Evolutionary conservation across 495 filamentous ascomycete species (phyloP), one percentile per base, ranked within the genome.

Genomic region (Podospora pseudopauciseta): DNA sequence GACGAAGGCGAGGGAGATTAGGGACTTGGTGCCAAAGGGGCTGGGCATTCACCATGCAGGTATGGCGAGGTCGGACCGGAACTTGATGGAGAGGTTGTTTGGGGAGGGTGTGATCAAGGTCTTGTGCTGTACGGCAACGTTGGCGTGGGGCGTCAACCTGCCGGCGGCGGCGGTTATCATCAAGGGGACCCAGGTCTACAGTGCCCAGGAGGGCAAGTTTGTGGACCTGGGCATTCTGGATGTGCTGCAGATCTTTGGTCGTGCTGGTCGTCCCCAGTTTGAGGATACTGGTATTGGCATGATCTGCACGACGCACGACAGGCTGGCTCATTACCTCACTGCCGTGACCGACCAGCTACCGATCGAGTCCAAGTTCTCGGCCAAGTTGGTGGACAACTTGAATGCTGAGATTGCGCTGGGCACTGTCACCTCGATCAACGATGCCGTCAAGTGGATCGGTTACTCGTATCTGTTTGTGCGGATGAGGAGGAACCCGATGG

Each of bases 131-230:
- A 99, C 95, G 16, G 95, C 95, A 13, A 99, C 95, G 0, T 83
- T 99, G 57, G 95, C 95, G 11, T 99, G 95, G 95, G 95, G 95
- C 87, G 94, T 99, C 71, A 99, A 99, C 81, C 87, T 99, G 77
- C 95, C 95, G 1, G 95, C 95, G 9, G 94, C 96, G 15, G 96
- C 95, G 3, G 95, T 99, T 27, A 86, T 99, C 64, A 99, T 99
- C 82, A 98, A 98, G 78, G 95, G 95, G 19, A 98, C 95, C 5
- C 93, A 97, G 76, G 82, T 99, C 2, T 99, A 99, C 80, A 97
- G 94, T 76, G 88, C 95, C 0, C 90, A 95, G 78, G 94, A 95
- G 67, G 95, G 95, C 78, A 96, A 94, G 81, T 98, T 97, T 74
- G 90, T 97, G 27, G 96, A 98, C 75, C 84, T 99, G 16, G 94